Base-by-base conservation (phyloP, 345 rosid genomes). In the Erysimum cheiranthoides region DNA sequence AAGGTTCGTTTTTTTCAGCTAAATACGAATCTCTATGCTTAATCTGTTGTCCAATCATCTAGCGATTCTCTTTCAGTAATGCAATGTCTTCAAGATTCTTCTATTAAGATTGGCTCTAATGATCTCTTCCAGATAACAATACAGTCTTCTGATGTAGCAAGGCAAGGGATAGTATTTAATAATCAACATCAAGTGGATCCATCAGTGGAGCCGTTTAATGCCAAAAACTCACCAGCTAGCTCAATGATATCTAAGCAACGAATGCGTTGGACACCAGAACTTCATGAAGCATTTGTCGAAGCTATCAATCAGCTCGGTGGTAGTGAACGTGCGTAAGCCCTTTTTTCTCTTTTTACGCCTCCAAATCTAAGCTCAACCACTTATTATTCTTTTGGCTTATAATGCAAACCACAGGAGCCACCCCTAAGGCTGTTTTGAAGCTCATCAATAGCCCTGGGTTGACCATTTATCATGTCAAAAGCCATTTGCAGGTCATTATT, bases 211-310 rank as follows among this genome's bases (percentile, higher is more conserved):
- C 70, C 45, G 11, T 59, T 73, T 66, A 50, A 70, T 43, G 74
- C 28, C 67, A 69, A 83, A 51, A 70, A 54, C 73, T 66, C 73
- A 14, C 61, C 87, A 2, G 32, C 78, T 61, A 79, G 80, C 68
- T 71, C 86, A 30, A 32, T 78, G 58, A 52, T 77, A 61, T 75
- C 84, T 38, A 93, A 87, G 85, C 62, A 90, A 25, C 85, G 98
- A 61, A 91, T 93, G 93, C 96, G 97, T 13, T 93, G 98, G 98
- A 93, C 97, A 17, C 96, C 91, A 9, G 97, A 94, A 74, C 95
- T 91, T 80, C 98, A 94, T 50, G 98, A 91, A 78, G 83, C 93
- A 59, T 94, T 94, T 73, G 86, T 94, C 6, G 97, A 94, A 68
- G 97, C 97, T 86, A 88, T 94, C 65, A 87, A 87, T 73, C 85